Evolutionary conservation across 805 yeast genomes (phyloP), one percentile per base, ranked within the genome.

Genomic region (Candida awuae): DNA sequence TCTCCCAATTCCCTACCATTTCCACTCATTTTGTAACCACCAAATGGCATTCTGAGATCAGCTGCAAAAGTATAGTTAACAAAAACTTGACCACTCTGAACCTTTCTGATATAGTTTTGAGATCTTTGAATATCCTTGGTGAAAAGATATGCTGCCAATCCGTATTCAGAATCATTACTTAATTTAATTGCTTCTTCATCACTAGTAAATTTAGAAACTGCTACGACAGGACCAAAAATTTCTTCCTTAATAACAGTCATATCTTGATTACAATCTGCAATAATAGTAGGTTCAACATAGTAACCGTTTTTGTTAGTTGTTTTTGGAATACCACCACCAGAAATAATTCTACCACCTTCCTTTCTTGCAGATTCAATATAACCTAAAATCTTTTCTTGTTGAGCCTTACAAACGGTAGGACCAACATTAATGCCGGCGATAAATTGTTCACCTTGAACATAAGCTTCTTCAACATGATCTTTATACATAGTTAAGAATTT

Each of bases 1-100:
- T 73, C 74, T 55, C 96, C 96, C 73, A 87, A 77, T 70, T 90
- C 96, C 63, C 94, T 77, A 57, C 97, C 97, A 46, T 82, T 69
- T 63, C 97, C 97, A 42, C 92, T 80, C 71, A 79, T 77, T 62
- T 85, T 85, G 69, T 71, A 83, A 33, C 96, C 96, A 53, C 96
- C 96, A 62, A 88, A 88, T 55, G 96, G 96, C 62, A 88, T 82
- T 61, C 74, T 70, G 55, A 71, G 80, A 63, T 87, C 87, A 73
- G 86, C 80, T 57, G 84, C 92, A 65, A 87, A 87, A 64, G 85
- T 80, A 43, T 87, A 77, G 75, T 88, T 88, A 50, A 87, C 74
- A 90, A 95, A 90, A 50, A 88, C 77, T 42, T 90, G 84, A 58
- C 97, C 97, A 44, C 95, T 81, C 53, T 79, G 75, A 41, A 88